Percentiles rank a stretch among this genome's conserved stretches.
Evolutionary conservation across 2,329 filamentous ascomycete genomes (phyloP).

Genomic region (Monosporascus cannonballus): DNA sequence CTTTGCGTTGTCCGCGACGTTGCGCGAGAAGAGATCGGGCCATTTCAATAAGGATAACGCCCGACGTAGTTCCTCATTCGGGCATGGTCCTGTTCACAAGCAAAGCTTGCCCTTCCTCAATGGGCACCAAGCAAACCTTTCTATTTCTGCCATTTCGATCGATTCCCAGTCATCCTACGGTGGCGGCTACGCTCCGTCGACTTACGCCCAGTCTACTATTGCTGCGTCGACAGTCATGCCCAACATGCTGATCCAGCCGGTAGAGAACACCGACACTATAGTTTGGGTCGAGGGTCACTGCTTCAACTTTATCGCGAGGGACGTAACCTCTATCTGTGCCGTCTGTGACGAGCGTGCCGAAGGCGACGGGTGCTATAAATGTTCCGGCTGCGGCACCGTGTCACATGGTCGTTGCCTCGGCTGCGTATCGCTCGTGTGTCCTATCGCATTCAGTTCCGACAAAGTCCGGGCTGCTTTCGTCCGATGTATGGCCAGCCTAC

Average conservation of each 20-base stretch:
- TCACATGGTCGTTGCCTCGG: conserved; percentile 57
- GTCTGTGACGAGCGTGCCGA: conserved; percentile 72
- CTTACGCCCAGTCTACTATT: conserved; percentile 80
- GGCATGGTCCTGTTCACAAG: conserved; percentile 62
- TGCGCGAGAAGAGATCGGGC: conserved; percentile 90
- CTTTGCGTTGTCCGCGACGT: conserved; percentile 75
- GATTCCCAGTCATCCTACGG: conserved; percentile 67
- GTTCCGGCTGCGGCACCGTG: conserved; percentile 55
- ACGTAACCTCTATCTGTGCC: conserved; percentile 57
- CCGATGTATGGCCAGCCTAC: conserved; percentile 57
- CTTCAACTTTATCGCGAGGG: conserved; percentile 58
- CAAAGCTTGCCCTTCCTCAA: conserved; percentile 70
- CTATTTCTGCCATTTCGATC: conserved; percentile 53
- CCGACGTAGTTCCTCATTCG: conserved; percentile 88
- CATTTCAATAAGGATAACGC: conserved; percentile 73
- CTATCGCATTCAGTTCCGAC: conserved; percentile 55
- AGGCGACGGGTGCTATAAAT: conserved; percentile 69
- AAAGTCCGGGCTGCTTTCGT: conserved; percentile 59
- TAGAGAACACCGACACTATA: conserved; percentile 70
- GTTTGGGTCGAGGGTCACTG: conserved; percentile 85
- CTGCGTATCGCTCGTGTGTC: conserved; percentile 58
- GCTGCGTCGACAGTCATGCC: conserved; percentile 85
- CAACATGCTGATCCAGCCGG: conserved; percentile 72
- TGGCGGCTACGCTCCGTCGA: conserved; percentile 67
- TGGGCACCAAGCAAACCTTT: conserved; percentile 53